Conservation (phyloP, 225 moss, liverwort and hornwort species). For the Marchantia paleacea region DNA sequence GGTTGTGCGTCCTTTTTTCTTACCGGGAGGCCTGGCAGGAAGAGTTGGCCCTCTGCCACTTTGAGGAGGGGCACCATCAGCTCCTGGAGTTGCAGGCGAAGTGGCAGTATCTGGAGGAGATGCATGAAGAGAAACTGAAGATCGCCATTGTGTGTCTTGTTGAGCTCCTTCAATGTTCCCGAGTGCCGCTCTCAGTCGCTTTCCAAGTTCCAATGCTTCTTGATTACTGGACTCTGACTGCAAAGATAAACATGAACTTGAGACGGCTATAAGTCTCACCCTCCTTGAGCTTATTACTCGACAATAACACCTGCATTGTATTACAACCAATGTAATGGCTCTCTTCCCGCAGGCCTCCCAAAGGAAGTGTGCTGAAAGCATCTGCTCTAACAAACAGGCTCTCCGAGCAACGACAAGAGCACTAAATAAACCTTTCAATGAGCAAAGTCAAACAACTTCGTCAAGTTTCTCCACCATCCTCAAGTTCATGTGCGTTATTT, state of each 20-base stretch:
- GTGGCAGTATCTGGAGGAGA: slow-evolving; percentile 37
- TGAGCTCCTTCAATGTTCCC: slow-evolving; percentile 44
- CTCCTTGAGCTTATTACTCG: not conserved
- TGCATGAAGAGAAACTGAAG: slow-evolving; percentile 21
- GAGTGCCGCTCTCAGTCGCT: slow-evolving; percentile 43
- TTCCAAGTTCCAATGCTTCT: slow-evolving; percentile 47
- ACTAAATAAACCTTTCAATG: not conserved
- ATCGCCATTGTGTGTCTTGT: slow-evolving; percentile 42
- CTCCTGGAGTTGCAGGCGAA: slow-evolving; percentile 42
- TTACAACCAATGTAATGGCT: not conserved
- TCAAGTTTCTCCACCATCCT: not conserved
- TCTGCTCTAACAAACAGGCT: not conserved
- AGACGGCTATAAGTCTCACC: not conserved
- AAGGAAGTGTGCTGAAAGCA: not conserved
- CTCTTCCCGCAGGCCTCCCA: not conserved
- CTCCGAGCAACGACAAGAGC: not conserved
- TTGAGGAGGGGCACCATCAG: slow-evolving; percentile 32
- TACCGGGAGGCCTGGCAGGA: slow-evolving; percentile 44
- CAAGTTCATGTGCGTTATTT: not conserved
- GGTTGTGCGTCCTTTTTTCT: slow-evolving; percentile 44
- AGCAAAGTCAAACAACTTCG: not conserved
- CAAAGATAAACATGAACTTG: slow-evolving; percentile 2
- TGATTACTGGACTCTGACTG: slow-evolving; percentile 52
- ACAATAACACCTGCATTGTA: not conserved
- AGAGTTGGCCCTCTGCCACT: slow-evolving; percentile 47